phyloP scores from a whole-genome alignment of 1,139 yeast genomes.

The Kazachstania sp. region DNA sequence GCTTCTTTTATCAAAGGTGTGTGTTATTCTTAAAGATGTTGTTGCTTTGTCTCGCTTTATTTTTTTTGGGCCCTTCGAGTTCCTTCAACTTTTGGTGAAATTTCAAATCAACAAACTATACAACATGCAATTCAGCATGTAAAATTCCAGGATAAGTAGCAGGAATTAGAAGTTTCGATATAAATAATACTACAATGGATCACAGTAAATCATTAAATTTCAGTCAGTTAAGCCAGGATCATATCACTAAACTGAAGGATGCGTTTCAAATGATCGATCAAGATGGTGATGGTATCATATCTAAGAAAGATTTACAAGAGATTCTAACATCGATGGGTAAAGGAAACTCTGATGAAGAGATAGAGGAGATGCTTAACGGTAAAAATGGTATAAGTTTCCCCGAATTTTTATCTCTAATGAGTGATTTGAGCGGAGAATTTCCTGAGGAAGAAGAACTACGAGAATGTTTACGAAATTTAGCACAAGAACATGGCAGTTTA shows the following conservation, averaged over 20 bases:
- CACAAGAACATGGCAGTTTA: slow-evolving; percentile 33
- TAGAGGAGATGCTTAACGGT: slow-evolving; percentile 41
- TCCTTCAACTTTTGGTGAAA: too few relatives aligned
- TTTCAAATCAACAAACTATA: not conserved
- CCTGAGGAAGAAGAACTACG: slow-evolving; percentile 54
- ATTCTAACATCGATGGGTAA: slow-evolving; percentile 48
- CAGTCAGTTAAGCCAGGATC: slow-evolving; percentile 28
- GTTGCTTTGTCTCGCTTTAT: too few relatives aligned
- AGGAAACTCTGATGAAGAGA: slow-evolving; percentile 34
- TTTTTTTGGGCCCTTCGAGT: too few relatives aligned
- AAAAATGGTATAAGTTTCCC: slow-evolving; percentile 51
- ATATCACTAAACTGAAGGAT: slow-evolving; percentile 40
- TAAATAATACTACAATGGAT: slow-evolving; percentile 14
- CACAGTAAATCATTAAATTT: slow-evolving; percentile 24
- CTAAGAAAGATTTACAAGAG: slow-evolving; percentile 49
- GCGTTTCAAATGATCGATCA: slow-evolving; percentile 67
- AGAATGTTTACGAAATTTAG: slow-evolving; percentile 56
- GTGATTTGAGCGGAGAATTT: slow-evolving; percentile 47
- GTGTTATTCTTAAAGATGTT: too few relatives aligned
- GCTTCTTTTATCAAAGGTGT: too few relatives aligned
- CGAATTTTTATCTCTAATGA: slow-evolving; percentile 61
- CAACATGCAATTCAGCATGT: too few relatives aligned
- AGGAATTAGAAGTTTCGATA: not conserved
- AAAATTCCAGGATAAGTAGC: too few relatives aligned
- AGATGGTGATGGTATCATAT: slow-evolving; percentile 66